Conservation (phyloP, 352 stramenopile genomes). For the Globisporangium perplexum region DNA sequence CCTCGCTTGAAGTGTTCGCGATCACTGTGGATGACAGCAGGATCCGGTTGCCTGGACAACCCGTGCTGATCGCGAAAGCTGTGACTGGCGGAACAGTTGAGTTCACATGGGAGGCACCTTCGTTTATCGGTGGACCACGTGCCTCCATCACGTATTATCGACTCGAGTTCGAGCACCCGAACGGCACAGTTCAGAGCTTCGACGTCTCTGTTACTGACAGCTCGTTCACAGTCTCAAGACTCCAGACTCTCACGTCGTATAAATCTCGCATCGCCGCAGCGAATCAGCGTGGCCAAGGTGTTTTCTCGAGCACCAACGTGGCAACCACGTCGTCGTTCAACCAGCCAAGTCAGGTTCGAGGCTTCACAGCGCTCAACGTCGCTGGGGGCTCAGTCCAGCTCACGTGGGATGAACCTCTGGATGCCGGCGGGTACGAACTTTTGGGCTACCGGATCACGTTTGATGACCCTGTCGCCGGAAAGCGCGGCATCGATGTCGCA, state of each 20-base stretch:
- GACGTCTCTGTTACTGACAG: not conserved
- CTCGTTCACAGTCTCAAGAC: conserved; percentile 9
- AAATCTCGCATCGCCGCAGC: conserved; percentile 12
- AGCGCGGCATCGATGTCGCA: conserved; percentile 10
- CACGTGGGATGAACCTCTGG: conserved; percentile 22
- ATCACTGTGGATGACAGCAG: conserved; percentile 32
- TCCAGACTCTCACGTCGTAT: conserved; percentile 25
- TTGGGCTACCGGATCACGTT: conserved; percentile 19
- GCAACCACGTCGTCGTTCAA: conserved; percentile 16
- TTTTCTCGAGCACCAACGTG: conserved; percentile 13
- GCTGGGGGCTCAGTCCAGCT: conserved; percentile 23
- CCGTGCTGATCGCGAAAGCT: conserved; percentile 1
- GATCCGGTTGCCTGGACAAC: conserved; percentile 28
- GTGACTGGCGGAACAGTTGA: conserved; percentile 26
- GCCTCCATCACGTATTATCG: conserved; percentile 14
- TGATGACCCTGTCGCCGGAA: conserved; percentile 5
- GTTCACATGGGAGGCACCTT: conserved; percentile 15
- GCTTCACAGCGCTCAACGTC: conserved; percentile 8
- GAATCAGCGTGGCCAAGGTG: conserved; percentile 21
- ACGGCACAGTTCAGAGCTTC: not conserved
- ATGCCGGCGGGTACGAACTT: conserved; percentile 27
- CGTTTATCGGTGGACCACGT: conserved; percentile 19
- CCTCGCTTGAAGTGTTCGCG: conserved; percentile 9
- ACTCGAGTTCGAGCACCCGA: conserved; percentile 5
- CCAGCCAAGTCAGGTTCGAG: conserved; percentile 15